phyloP scores from a whole-genome alignment of 352 stramenopile species.

The Halophytophthora polymorphica region DNA sequence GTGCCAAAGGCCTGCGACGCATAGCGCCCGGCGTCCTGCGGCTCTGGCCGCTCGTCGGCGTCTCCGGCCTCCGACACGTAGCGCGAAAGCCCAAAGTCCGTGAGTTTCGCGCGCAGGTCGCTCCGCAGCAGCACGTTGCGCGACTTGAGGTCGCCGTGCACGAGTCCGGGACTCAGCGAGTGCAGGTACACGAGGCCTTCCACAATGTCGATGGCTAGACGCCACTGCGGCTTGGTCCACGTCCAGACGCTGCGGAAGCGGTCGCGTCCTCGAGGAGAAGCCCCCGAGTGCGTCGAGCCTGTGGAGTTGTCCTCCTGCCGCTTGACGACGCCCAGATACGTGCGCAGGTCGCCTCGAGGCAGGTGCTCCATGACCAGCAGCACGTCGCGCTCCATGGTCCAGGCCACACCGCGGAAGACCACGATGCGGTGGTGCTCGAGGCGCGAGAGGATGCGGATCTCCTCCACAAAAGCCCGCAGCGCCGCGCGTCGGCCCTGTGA shows the following conservation, averaged over 20 bases:
- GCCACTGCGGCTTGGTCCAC: constrained; percentile 41
- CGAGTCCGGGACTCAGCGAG: constrained; percentile 31
- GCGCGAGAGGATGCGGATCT: constrained; percentile 45
- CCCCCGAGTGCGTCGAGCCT: constrained; percentile 5
- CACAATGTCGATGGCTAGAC: constrained; percentile 42
- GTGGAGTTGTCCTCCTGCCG: constrained; percentile 14
- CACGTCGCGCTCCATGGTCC: constrained; percentile 38
- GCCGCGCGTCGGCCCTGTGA: constrained; percentile 12
- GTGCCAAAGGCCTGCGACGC: constrained; percentile 37
- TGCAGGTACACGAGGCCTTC: constrained; percentile 49
- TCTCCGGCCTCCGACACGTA: constrained; percentile 16
- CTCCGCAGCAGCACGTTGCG: constrained; percentile 35
- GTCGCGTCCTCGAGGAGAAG: constrained; percentile 4
- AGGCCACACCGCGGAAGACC: constrained; percentile 43
- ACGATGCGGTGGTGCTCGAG: constrained; percentile 53
- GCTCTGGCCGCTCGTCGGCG: constrained; percentile 1
- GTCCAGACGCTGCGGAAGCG: constrained; percentile 36
- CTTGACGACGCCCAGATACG: constrained; percentile 30
- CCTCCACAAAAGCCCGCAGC: constrained; percentile 44
- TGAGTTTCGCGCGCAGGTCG: constrained; percentile 33
- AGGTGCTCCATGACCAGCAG: constrained; percentile 55
- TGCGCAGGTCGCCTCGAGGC: constrained; percentile 44
- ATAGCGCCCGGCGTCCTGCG: not conserved
- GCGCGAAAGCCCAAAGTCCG: constrained; percentile 40
- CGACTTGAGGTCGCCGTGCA: constrained; percentile 43